phyloP scores from a whole-genome alignment of 306 rosid species.

The Cicer cuneatum region DNA sequence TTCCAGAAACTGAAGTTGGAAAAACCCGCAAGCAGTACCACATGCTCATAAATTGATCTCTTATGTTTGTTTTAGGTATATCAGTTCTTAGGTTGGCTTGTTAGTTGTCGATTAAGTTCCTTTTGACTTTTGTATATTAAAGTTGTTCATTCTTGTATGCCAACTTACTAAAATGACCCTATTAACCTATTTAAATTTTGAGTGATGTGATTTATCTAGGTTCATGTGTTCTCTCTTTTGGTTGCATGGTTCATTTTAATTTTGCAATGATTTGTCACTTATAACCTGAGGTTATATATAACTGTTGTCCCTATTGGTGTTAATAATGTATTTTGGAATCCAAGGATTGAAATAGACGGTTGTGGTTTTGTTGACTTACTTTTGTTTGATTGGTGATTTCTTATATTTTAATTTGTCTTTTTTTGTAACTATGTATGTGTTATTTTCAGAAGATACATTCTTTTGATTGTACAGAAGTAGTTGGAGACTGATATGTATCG shows the following conservation, averaged over 20 bases:
- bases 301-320: background rate
- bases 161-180: too few relatives aligned
- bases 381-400: constrained; percentile 10
- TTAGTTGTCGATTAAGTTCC: too few relatives aligned
- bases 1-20: constrained; percentile 97
- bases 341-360: background rate
- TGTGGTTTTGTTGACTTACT: constrained; percentile 3
- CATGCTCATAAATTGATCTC: constrained; percentile 73
- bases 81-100: too few relatives aligned
- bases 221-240: too few relatives aligned
- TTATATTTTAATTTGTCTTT: constrained; percentile 7
- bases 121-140: too few relatives aligned
- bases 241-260: too few relatives aligned
- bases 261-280: too few relatives aligned
- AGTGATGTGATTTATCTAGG: too few relatives aligned
- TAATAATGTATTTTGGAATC: background rate
- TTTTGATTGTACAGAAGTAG: background rate
- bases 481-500: constrained; percentile 9
- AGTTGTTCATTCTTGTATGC: background rate
- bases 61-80: constrained; percentile 81
- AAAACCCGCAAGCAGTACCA: constrained; percentile 86
- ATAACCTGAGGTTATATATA: too few relatives aligned
- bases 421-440: constrained; percentile 7
- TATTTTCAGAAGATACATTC: constrained; percentile 4
- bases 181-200: too few relatives aligned